Base-by-base conservation (phyloP, 495 filamentous ascomycete genomes). In the Lophiotrema nucula region DNA sequence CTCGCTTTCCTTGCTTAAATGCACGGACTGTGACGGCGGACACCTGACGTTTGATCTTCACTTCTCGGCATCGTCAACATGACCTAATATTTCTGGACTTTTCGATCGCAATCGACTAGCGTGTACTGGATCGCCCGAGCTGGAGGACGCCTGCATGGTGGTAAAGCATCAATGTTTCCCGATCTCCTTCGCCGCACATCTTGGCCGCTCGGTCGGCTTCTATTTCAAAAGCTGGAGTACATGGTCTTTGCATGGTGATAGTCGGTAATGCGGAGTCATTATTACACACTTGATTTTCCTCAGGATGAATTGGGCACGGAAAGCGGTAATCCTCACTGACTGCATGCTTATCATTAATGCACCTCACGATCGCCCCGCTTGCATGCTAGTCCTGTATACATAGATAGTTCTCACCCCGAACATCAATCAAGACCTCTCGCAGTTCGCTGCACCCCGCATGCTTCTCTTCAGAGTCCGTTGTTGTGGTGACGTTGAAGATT, bases 331-430 rank as follows among this genome's bases (percentile, higher is more conserved):
- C 27, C 46, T n/a, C 28, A 41, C 31, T 16, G 48, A 41, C 47
- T 22, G 26, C 33, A 59, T 59, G 56, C 56, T 22, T 25, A 35
- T 39, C 56, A 44, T 42, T 58, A 58, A 58, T 58, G 46, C 31
- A 16, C 16, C 21, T 12, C 12, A 48, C 39, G 44, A 52, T 37
- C 38, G 16, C 37, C 8, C 27, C 38, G 12, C n/a, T 50, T 33
- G 53, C 53, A 56, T 59, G 42, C 18, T 26, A 47, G 48, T 53
- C 56, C 35, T 53, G 56, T 59, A 59, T 47, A 53, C 21, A 59
- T 59, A 59, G 56, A 39, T 59, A 48, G 46, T 18, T 24, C 27
- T 22, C 18, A 19, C 23, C 3, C 21, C 12, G 15, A 39, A 23
- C 15, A 6, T 27, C 46, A 48, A 27, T 28, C 22, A 48, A 37